Evolutionary conservation across 805 yeast genomes (phyloP).

Genomic region (Lachancea mirantina): DNA sequence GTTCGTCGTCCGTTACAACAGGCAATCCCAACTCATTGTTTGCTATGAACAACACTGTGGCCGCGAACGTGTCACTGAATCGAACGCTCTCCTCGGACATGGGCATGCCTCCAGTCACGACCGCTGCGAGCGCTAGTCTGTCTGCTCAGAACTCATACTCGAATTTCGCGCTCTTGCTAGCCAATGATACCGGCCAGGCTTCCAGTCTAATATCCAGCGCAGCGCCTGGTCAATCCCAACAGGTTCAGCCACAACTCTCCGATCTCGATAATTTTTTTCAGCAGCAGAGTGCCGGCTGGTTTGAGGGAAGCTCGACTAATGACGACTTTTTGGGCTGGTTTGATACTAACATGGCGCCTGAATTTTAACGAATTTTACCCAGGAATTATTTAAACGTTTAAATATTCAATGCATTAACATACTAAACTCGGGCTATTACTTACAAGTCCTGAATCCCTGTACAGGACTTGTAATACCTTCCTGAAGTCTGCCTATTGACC

Average conservation of each 20-base stretch:
- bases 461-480: no score
- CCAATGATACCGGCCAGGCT: background rate
- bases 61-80: constrained; percentile 13
- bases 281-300: constrained; percentile 81
- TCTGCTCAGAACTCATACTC: constrained; percentile 10
- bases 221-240: constrained; percentile 4
- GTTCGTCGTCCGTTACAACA: constrained; percentile 6
- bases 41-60: constrained; percentile 15
- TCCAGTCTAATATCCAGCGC: background rate
- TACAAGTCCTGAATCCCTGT: no score
- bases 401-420: no score
- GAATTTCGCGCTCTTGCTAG: constrained; percentile 14
- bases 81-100: constrained; percentile 10
- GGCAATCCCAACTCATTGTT: constrained; percentile 16
- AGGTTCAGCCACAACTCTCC: constrained; percentile 11
- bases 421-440: no score
- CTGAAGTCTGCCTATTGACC: no score
- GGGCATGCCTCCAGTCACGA: background rate
- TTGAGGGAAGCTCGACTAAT: constrained; percentile 51
- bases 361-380: constrained; percentile 27
- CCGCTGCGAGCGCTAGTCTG: constrained; percentile 1
- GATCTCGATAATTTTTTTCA: constrained; percentile 57
- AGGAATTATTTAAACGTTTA: background rate
- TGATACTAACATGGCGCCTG: constrained; percentile 69
- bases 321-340: constrained; percentile 95